Base-by-base conservation (phyloP, 192 early-diverging fungal genomes). In the Chytriomyces confervae region DNA sequence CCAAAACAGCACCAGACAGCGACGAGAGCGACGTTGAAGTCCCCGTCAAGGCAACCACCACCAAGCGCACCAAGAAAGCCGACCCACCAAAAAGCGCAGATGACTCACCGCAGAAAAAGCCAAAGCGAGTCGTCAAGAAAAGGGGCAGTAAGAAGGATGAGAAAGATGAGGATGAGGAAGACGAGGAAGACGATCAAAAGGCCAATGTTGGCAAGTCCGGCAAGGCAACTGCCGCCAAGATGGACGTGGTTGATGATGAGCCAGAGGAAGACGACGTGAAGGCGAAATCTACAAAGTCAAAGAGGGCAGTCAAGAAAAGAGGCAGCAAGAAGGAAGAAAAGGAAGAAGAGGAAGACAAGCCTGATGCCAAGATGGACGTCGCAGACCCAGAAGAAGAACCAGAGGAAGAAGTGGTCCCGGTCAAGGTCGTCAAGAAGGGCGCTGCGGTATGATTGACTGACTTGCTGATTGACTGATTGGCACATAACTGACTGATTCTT, bases 351-450 rank as follows among this genome's bases (percentile, higher is more conserved):
- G 60, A 70, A 5, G 75, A 69, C 10, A 77, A 67, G 61, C 7
- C 23, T 7, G 69, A 20, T 29, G 62, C 62, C 50, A 53, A 79
- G 45, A 72, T 11, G 13, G 78, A 75, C 46, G 71, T 75, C 49
- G 65, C 13, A 46, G 66, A 78, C 6, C 24, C 10, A 46, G 61
- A 70, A 50, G 53, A 77, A 51, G 79, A 66, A 16, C 27, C 72
- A 45, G 75, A 78, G 43, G 70, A 81, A 48, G 77, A 79, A 51
- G 27, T 73, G 3, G 82, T 84, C 45, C 47, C 78, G 6, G 70
- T 82, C 43, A 84, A 71, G 69, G 18, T 36, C 11, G 65, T 84
- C 68, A 85, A 88, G 69, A 86, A 85, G 78, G 82, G 78, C 1
- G 62, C 51, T 20, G 75, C 80, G 61, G 80, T 80, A 44, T 62